Evolutionary conservation across 2,329 filamentous ascomycete genomes (phyloP), one percentile per base, ranked within the genome.

Genomic region (Aureobasidium sp.): DNA sequence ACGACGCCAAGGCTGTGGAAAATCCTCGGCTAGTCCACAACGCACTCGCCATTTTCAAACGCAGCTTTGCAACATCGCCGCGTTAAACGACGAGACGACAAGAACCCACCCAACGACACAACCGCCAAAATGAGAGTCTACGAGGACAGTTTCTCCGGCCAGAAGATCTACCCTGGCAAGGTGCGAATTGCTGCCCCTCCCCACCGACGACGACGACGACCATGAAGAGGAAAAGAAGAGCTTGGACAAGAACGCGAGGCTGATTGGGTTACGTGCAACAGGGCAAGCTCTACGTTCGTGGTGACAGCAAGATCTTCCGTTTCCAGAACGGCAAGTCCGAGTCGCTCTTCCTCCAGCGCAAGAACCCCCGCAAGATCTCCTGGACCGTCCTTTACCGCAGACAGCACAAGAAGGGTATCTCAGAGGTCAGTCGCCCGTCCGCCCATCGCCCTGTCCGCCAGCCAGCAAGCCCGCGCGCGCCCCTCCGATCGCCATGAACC

Each of bases 301-400:
- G 93, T 78, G 94, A 99, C 87, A 96, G 90, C 91, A 99, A 97
- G 87, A 87, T 97, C 86, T 99, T 99, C 90, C 92, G 94, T 79
- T 99, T 99, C 90, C 91, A 96, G 83, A 97, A 96, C 83, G 91
- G 94, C 85, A 99, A 99, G 85, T 93, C 91, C 82, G 94, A 99
- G 84, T 96, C 91, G 72, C 90, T 99, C 72, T 99, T 99, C 88
- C 90, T 97, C 74, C 94, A 99, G 87, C 93, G 94, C 86, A 99
- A 99, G 91, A 99, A 99, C 88, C 94, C 94, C 79, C 93, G 94
- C 81, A 91, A 93, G 79, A 97, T 99, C 81, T 88, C 93, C 73
- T 99, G 94, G 94, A 99, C 94, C 71, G 88, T 92, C 75, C 90
- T 99, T 69, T 99, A 90, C 90, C 88, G 94, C 81, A 90, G 93